Base-by-base conservation (phyloP, 176 grass and related monocot species). In the Rhynchospora pubera region DNA sequence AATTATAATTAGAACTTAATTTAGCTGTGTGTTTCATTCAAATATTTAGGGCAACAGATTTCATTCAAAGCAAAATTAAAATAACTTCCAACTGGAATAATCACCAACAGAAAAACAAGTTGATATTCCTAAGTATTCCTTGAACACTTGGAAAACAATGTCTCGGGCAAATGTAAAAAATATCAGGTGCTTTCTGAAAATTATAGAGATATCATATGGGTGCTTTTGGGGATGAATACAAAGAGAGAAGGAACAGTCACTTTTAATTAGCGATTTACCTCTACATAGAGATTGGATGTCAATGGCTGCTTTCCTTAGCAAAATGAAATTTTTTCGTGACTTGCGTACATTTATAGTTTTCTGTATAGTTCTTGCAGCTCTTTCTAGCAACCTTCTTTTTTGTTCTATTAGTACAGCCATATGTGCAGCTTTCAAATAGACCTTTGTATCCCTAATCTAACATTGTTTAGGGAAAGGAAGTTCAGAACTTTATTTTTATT, bases 291-390 rank as follows among this genome's bases (percentile, higher is more conserved):
- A 88, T 85, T 98, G 95, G 43, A 94, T 87, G 57, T 82, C 73
- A 55, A 84, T 90, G 59, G 92, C 89, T 74, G 92, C 88, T 87
- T 88, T 85, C 81, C 83, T 94, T 74, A 93, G 77, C 50, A 83
- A 57, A 83, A 88, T 60, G 87, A 98, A 98, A 75, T 93, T 75
- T 83, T 94, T 98, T 75, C 74, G 84, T 64, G 88, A 78, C 83
- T 93, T 91, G 82, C 91, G 83, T 87, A 90, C 94, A 70, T 69
- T 72, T 63, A 91, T 93, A 70, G 86, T 85, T 69, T 92, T 98
- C 92, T 98, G 95, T 81, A 98, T 93, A 65, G 85, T 93, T 91
- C 87, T 93, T 86, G 95, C 95, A 63, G 95, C 95, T 87, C 87
- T 91, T 90, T 90, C 92, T 87, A 98, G 78, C 46, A 98, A 87